Percentiles rank a stretch among this genome's conserved stretches.
Evolutionary conservation across 2,329 filamentous ascomycete genomes (phyloP).

Genomic region (Fusarium clavum): DNA sequence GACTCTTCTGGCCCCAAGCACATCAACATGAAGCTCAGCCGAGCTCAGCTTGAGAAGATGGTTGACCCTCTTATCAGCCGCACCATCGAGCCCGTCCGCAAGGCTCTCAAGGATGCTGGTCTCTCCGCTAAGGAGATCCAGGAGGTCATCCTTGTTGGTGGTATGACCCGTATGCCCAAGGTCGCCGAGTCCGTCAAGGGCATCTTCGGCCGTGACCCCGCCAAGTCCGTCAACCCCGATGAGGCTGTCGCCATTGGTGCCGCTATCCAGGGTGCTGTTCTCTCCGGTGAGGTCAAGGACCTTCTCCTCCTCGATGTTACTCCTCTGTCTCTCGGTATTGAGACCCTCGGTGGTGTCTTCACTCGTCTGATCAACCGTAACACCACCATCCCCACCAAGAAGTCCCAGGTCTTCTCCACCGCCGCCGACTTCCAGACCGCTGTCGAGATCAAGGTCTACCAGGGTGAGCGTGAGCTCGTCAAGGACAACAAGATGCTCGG

Average conservation of each 20-base stretch:
- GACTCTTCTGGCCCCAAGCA: constrained; percentile 96
- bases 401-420: constrained; percentile 98
- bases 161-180: constrained; percentile 99
- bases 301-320: constrained; percentile 95
- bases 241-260: constrained; percentile 98
- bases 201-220: constrained; percentile 95
- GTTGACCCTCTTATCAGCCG: constrained; percentile 88
- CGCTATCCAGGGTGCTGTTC: constrained; percentile 95
- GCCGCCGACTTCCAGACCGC: constrained; percentile 98
- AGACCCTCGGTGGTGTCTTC: constrained; percentile 98
- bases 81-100: constrained; percentile 93
- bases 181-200: constrained; percentile 94
- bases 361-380: constrained; percentile 98
- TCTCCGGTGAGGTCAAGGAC: constrained; percentile 96
- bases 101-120: constrained; percentile 95
- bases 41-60: constrained; percentile 91
- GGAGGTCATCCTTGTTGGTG: constrained; percentile 97
- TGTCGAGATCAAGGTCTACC: constrained; percentile 99
- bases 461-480: constrained; percentile 99
- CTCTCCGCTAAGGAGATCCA: constrained; percentile 94
- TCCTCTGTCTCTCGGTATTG: constrained; percentile 95
- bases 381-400: constrained; percentile 99
- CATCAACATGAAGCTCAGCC: constrained; percentile 95
- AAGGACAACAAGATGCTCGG: constrained; percentile 98
- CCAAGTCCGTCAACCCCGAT: constrained; percentile 98